Evolutionary conservation across 1,284 basidiomycete species (phyloP), one percentile per base, ranked within the genome.

Genomic region (Veloboletus limbatus): DNA sequence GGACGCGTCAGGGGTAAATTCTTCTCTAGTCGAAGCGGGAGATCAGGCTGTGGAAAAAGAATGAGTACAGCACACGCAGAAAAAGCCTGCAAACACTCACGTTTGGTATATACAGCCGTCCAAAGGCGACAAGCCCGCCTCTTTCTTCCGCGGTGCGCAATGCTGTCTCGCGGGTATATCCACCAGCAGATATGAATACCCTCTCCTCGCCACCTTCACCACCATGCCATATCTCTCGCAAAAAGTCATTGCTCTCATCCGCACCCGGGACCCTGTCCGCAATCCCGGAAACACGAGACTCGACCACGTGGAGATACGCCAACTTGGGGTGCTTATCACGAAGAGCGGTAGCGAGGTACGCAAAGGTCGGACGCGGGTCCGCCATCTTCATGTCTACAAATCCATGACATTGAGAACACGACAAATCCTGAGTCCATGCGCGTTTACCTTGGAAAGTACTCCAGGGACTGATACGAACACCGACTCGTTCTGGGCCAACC

Each of bases 181-280:
- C 37, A 20, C 79, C 79, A 1, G 76, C 74, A 2, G 66, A 66
- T 39, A 85, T 72, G 43, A 81, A 72, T 1, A 64, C 54, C 14
- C 65, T 52, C 3, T 52, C 48, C 2, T 58, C 52, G 3, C 49
- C 42, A 16, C 42, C 48, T 26, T 51, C 34, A 9, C 58, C 48
- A 0, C 58, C 57, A 1, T 49, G 45, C 72, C 71, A 73, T 17
- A 70, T 68, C 13, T 65, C 45, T 20, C 66, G 49, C 33, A 60
- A 21, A 34, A 60, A 60, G 10, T 62, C 51, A 0, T 51, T 60
- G 8, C 40, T 31, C 6, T 48, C 54, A 0, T 46, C n/a, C n/a
- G n/a, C n/a, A n/a, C n/a, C n/a, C n/a, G n/a, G n/a, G n/a, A n/a
- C n/a, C n/a, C n/a, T n/a, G n/a, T n/a, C n/a, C n/a, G n/a, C n/a